Percentiles rank a stretch among this genome's conserved stretches.
Conservation (phyloP, 176 grass and related monocot species). For the Otatea glauca region DNA sequence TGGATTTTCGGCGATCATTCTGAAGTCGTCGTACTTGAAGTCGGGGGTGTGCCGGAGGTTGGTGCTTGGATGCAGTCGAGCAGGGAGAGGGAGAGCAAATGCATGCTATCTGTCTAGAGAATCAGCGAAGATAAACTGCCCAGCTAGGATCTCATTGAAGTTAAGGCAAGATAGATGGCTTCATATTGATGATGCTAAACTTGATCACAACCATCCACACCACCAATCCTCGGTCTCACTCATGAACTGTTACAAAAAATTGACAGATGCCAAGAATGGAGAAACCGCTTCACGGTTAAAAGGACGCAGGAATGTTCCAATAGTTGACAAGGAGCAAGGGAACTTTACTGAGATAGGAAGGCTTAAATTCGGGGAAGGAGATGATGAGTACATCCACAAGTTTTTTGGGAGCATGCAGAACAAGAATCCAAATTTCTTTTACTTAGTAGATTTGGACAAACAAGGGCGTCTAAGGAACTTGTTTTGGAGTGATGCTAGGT, state of each 20-base stretch:
- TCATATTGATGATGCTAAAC: conserved; percentile 70
- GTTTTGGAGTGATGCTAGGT: conserved; percentile 90
- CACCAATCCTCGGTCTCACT: conserved; percentile 58
- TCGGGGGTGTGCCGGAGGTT: conserved; percentile 79
- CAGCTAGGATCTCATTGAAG: conserved; percentile 77
- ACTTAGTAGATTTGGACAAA: conserved; percentile 81
- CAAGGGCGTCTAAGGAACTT: conserved; percentile 73
- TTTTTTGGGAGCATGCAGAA: conserved; percentile 77
- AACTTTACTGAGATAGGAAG: conserved; percentile 59
- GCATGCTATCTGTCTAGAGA: conserved; percentile 81
- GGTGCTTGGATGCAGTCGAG: conserved; percentile 83
- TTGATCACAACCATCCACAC: conserved; percentile 91
- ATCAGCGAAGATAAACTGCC: conserved; percentile 82
- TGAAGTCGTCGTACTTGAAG: conserved; percentile 76
- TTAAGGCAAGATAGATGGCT: conserved; percentile 86
- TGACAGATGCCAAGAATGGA: conserved; percentile 63
- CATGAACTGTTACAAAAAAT: conserved; percentile 67
- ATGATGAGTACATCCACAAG: conserved; percentile 68
- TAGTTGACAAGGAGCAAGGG: conserved; percentile 60
- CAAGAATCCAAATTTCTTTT: conserved; percentile 86
- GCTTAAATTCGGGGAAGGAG: conserved; percentile 72
- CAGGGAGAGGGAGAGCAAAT: conserved; percentile 78
- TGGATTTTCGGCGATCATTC: conserved; percentile 67
- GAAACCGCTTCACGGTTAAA: conserved; percentile 48
- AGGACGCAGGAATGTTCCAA: conserved; percentile 58